phyloP scores from a whole-genome alignment of 148 eudicot species.

The Nepenthes mirabilis region DNA sequence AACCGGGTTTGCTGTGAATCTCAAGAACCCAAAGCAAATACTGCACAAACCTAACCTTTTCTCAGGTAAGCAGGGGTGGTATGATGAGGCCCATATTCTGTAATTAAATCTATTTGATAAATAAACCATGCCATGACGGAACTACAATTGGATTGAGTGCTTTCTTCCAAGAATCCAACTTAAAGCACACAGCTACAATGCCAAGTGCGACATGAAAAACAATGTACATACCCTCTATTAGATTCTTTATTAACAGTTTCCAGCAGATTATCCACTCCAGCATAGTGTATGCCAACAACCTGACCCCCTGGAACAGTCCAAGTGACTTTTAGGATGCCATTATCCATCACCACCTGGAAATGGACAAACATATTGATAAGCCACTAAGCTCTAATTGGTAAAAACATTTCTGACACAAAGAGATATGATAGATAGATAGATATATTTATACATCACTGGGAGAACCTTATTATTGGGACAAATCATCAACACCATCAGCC shows the following conservation, averaged over 20 bases:
- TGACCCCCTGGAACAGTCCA: constrained; percentile 29
- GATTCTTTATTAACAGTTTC: constrained; percentile 17
- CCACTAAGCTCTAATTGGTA: background rate
- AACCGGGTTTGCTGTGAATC: too few relatives aligned
- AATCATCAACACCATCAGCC: too few relatives aligned
- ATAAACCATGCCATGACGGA: too few relatives aligned
- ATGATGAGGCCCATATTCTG: too few relatives aligned
- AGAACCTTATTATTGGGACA: too few relatives aligned
- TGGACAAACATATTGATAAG: background rate
- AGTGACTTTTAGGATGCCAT: constrained; percentile 25
- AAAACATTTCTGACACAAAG: too few relatives aligned
- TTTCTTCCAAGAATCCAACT: background rate
- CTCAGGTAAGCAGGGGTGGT: too few relatives aligned
- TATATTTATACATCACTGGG: too few relatives aligned
- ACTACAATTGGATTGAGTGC: background rate
- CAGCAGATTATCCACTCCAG: constrained; percentile 23
- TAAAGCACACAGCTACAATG: background rate
- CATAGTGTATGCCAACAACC: constrained; percentile 21
- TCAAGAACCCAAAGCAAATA: too few relatives aligned
- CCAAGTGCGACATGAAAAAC: background rate
- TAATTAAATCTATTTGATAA: too few relatives aligned
- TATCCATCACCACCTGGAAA: constrained; percentile 30
- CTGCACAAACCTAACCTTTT: too few relatives aligned
- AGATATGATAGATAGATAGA: too few relatives aligned
- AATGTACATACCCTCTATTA: constrained; percentile 26